Percentiles rank a stretch among this genome's conserved stretches.
Conservation (phyloP, 805 yeast species). For the Candida nitratophila region DNA sequence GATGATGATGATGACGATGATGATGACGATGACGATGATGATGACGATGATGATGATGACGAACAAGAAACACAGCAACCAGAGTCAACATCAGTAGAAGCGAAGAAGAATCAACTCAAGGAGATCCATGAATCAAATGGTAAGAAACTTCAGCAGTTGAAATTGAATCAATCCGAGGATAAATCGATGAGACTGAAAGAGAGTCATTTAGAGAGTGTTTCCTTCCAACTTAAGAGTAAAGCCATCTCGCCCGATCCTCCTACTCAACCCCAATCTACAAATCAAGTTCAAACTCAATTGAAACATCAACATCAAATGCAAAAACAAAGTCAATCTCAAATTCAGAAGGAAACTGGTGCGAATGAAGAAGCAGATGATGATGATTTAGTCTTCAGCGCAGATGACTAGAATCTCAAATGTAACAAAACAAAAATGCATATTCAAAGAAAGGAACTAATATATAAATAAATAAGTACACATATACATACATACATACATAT, state of each 20-base stretch:
- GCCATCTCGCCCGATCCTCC: too few relatives aligned
- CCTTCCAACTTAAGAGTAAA: slow-evolving; percentile 14
- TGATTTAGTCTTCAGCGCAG: slow-evolving; percentile 56
- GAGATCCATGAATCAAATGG: not conserved
- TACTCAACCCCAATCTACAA: too few relatives aligned
- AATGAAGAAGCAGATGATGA: slow-evolving; percentile 33
- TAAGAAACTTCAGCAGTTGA: not conserved
- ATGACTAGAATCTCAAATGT: slow-evolving; percentile 13
- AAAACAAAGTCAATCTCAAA: not conserved
- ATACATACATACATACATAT: too few relatives aligned
- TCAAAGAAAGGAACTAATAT: too few relatives aligned
- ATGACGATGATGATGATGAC: slow-evolving; percentile 10
- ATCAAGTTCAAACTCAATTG: too few relatives aligned
- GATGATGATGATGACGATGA: slow-evolving; percentile 3
- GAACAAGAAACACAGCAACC: not conserved
- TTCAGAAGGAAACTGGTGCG: too few relatives aligned
- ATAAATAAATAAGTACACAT: too few relatives aligned
- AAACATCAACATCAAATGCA: slow-evolving; percentile 2
- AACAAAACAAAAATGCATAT: too few relatives aligned
- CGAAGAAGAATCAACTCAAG: not conserved
- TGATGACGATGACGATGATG: slow-evolving; percentile 8
- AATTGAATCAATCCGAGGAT: not conserved
- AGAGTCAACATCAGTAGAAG: not conserved
- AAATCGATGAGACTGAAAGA: not conserved
- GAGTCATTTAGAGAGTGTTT: slow-evolving; percentile 7